These are phyloP conservation scores for Echeveria elegans DNA, from an alignment of 164 flowering plant genomes.

Conservation along the genomic window DNA sequence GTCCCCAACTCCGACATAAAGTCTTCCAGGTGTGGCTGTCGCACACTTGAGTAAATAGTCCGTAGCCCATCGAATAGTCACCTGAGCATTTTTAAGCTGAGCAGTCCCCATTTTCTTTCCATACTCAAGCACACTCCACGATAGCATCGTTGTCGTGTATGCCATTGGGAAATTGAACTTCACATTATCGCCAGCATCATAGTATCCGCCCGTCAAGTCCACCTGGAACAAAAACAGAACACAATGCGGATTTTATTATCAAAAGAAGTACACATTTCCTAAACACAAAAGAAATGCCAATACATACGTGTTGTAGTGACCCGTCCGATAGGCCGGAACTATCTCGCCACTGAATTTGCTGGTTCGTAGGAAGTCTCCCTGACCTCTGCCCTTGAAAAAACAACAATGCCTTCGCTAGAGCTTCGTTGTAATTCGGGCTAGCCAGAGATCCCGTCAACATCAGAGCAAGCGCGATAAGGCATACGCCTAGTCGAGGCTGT, in stretches of 20 bases:
- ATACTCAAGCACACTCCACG: conserved; percentile 74
- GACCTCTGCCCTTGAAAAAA: conserved; percentile 89
- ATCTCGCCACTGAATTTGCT: conserved; percentile 51
- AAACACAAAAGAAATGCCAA: not conserved
- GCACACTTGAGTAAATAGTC: conserved; percentile 88
- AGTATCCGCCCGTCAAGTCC: conserved; percentile 77
- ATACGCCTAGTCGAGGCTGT: not conserved
- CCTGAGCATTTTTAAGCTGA: conserved; percentile 31
- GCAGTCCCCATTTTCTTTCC: conserved; percentile 53
- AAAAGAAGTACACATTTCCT: too few relatives aligned
- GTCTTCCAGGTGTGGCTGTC: conserved; percentile 48
- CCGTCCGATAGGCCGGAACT: conserved; percentile 61
- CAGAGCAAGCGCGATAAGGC: conserved; percentile 11
- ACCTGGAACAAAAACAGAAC: conserved; percentile 31
- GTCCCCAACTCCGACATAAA: conserved; percentile 83
- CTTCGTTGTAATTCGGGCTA: conserved; percentile 56
- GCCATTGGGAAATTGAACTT: conserved; percentile 98
- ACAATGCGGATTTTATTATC: too few relatives aligned
- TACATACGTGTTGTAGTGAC: not conserved
- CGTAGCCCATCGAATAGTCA: conserved; percentile 76
- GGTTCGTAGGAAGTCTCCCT: conserved; percentile 43
- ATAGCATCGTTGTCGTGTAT: conserved; percentile 80
- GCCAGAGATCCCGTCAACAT: conserved; percentile 16
- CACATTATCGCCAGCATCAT: conserved; percentile 94
- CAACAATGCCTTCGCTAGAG: conserved; percentile 55